A percentile compares a stretch with the other conserved stretches of the same genome.
Evolutionary conservation across 768 basidiomycete genomes (phyloP).

Genomic region (Sporobolomyces roseus): DNA sequence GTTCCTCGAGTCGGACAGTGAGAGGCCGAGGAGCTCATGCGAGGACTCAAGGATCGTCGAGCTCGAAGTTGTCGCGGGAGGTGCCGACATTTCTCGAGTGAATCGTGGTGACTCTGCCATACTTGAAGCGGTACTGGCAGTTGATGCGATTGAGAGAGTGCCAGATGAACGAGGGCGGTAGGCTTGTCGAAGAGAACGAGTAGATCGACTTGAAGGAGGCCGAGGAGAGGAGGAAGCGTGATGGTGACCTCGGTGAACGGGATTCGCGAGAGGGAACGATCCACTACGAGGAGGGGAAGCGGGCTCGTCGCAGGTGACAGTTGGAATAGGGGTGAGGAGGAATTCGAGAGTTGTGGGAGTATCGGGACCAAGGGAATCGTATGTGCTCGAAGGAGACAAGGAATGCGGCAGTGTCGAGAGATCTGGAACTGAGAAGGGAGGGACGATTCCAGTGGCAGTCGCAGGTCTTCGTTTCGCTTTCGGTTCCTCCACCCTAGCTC

Average conservation of each 20-base stretch:
- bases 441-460: neutral
- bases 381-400: constrained; percentile 30
- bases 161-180: constrained; percentile 15
- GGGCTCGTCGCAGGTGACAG: neutral
- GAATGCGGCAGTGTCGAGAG: neutral
- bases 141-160: constrained; percentile 21
- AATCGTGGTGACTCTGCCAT: constrained; percentile 2
- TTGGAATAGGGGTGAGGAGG: neutral
- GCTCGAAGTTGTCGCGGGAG: neutral
- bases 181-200: neutral
- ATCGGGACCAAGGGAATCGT: constrained; percentile 32
- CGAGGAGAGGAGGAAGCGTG: neutral
- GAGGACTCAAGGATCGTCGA: constrained; percentile 13
- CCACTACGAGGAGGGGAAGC: neutral
- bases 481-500: constrained; percentile 9
- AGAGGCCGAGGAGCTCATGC: constrained; percentile 12
- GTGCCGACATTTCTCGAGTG: constrained; percentile 7
- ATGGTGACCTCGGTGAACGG: constrained; percentile 1
- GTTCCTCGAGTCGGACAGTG: constrained; percentile 5
- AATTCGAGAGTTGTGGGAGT: constrained; percentile 22
- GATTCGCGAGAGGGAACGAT: constrained; percentile 4
- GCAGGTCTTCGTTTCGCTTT: constrained; percentile 8
- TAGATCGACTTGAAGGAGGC: neutral
- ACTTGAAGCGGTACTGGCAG: constrained; percentile 2
- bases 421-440: neutral